Percentiles rank a stretch among this genome's conserved stretches.
Conservation (phyloP, 2,329 filamentous ascomycete genomes). For the Aureobasidium sp. region DNA sequence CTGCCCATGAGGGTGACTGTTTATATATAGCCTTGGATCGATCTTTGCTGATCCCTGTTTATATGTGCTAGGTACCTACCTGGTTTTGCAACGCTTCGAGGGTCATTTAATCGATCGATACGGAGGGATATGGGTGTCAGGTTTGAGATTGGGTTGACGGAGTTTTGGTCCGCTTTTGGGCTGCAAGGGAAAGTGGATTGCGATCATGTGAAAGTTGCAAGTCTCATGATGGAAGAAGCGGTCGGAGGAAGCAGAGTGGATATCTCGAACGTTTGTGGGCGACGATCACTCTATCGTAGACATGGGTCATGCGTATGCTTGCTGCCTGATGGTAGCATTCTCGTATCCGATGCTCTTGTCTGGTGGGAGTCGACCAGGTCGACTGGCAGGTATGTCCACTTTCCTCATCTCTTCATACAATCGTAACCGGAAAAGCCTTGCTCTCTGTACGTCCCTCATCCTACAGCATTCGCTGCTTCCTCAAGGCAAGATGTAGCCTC, state of each 20-base stretch:
- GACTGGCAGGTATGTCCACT: background rate
- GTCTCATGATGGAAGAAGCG: background rate
- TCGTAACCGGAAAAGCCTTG: background rate
- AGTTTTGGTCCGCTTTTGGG: background rate
- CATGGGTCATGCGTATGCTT: background rate
- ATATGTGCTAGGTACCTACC: background rate
- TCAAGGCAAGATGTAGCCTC: slow-evolving; percentile 28
- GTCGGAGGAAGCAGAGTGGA: background rate
- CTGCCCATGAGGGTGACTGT: background rate
- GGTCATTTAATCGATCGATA: background rate
- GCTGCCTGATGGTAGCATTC: background rate
- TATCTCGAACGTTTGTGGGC: background rate
- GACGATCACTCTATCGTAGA: background rate
- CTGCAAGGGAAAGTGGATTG: background rate
- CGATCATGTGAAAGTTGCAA: background rate
- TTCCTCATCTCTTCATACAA: background rate
- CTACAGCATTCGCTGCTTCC: background rate
- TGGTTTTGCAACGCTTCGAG: background rate
- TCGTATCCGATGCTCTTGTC: background rate
- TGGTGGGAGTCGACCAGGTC: background rate
- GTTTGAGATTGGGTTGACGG: no score
- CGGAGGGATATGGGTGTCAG: background rate
- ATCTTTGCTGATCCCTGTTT: background rate
- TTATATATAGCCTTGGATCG: background rate
- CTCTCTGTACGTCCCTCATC: background rate